Conservation (phyloP, 768 basidiomycete species). For the Amanita pallidorosea region DNA sequence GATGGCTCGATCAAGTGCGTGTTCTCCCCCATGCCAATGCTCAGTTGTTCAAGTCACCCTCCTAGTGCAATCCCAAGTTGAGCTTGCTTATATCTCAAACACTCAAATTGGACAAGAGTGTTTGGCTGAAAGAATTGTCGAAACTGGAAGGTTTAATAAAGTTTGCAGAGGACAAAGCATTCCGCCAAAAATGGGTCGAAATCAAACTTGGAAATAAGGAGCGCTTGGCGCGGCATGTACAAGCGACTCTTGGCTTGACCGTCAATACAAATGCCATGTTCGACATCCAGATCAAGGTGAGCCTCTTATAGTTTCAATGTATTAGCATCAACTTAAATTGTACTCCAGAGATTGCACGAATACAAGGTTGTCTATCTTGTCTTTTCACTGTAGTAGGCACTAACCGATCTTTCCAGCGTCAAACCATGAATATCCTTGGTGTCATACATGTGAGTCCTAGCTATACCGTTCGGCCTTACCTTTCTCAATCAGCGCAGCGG, state of each 20-base stretch:
- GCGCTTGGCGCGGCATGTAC: conserved; percentile 68
- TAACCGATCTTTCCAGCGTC: conserved; percentile 40
- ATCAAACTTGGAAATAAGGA: conserved; percentile 91
- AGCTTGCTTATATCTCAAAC: conserved; percentile 78
- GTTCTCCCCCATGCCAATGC: not conserved
- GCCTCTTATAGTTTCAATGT: conserved; percentile 6
- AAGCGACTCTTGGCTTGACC: conserved; percentile 56
- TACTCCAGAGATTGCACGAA: conserved; percentile 75
- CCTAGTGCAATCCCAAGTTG: conserved; percentile 80
- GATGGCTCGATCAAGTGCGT: conserved; percentile 75
- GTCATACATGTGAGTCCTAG: conserved; percentile 61
- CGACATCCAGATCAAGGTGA: conserved; percentile 82
- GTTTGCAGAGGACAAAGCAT: conserved; percentile 58
- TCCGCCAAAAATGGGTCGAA: conserved; percentile 72
- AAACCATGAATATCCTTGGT: conserved; percentile 89
- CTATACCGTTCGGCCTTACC: not conserved
- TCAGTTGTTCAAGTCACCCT: not conserved
- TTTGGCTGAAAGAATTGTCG: conserved; percentile 79
- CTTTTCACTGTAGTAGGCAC: not conserved
- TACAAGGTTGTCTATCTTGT: conserved; percentile 49
- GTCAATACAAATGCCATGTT: conserved; percentile 76
- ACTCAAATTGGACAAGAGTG: conserved; percentile 59
- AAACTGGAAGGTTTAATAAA: conserved; percentile 72
- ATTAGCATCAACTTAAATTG: not conserved
- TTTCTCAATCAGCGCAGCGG: conserved; percentile 32